A percentile compares a stretch with the other conserved stretches of the same genome.
Conservation (phyloP, 495 filamentous ascomycete species). For the Aspergillus bertholletiae region DNA sequence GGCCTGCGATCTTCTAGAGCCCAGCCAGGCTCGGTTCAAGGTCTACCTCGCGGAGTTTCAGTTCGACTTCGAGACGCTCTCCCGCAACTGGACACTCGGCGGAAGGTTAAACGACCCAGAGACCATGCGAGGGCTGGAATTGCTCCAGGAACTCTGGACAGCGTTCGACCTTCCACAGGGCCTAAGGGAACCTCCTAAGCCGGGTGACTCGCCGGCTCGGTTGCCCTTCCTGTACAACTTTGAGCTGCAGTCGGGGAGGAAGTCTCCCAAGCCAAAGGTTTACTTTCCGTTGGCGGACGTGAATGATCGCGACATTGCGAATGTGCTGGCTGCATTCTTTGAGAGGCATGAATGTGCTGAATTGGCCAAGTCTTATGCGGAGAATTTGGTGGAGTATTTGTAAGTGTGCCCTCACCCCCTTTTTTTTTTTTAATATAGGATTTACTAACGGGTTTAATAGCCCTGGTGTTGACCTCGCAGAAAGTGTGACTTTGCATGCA, state of each 20-base stretch:
- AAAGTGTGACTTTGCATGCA: not conserved
- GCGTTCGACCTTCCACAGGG: constrained; percentile 3
- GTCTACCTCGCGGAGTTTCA: constrained; percentile 4
- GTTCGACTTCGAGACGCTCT: not conserved
- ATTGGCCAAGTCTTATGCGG: not conserved
- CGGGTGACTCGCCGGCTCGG: not conserved
- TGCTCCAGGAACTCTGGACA: constrained; percentile 11
- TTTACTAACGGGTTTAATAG: not conserved
- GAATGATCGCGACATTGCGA: not conserved
- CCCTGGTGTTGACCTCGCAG: not conserved
- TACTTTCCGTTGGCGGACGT: not conserved
- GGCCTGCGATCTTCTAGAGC: constrained; percentile 5
- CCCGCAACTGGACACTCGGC: not conserved
- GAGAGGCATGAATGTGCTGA: not conserved
- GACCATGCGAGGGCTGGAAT: not conserved
- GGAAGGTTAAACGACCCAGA: not conserved
- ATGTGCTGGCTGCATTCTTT: not conserved
- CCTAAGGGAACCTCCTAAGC: not conserved
- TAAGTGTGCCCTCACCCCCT: not conserved
- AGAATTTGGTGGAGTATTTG: not conserved
- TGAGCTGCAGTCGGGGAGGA: not conserved
- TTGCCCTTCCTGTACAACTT: not conserved
- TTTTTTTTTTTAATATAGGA: not conserved
- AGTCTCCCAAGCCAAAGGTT: not conserved
- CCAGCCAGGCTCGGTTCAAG: constrained; percentile 5